Evolutionary conservation across 768 basidiomycete species (phyloP).

Genomic region (Podaxis carcinomalis): DNA sequence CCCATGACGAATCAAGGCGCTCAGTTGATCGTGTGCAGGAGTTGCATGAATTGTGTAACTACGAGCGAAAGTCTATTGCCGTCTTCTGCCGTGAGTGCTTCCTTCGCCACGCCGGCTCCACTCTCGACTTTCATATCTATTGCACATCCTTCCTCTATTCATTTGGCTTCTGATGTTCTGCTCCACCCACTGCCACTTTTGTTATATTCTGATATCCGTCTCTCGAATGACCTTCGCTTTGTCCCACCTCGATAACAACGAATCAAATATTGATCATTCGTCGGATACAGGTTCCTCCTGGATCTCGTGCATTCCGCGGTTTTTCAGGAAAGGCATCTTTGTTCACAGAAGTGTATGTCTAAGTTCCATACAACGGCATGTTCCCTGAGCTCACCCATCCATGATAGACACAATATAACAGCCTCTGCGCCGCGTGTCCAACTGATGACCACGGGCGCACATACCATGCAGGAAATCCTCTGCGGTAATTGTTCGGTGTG

Average conservation of each 20-base stretch:
- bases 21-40: slow-evolving; percentile 5
- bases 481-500: slow-evolving; percentile 47
- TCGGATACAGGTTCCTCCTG: slow-evolving; percentile 33
- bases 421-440: slow-evolving; percentile 43
- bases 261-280: slow-evolving; percentile 1
- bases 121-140: slow-evolving; percentile 31
- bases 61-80: slow-evolving; percentile 5
- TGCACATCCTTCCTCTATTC: slow-evolving; percentile 29
- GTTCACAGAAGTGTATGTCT: slow-evolving; percentile 49
- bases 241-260: not conserved
- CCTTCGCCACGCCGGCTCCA: not conserved
- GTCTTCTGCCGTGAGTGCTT: slow-evolving; percentile 7
- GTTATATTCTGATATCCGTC: not conserved
- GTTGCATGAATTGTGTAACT: slow-evolving; percentile 8
- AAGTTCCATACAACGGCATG: not conserved
- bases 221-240: not conserved
- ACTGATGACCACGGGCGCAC: slow-evolving; percentile 61
- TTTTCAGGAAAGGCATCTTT: slow-evolving; percentile 57
- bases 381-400: not conserved
- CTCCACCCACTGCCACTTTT: slow-evolving; percentile 24
- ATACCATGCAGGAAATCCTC: slow-evolving; percentile 54
- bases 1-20: not conserved
- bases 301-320: slow-evolving; percentile 47
- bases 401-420: slow-evolving; percentile 42
- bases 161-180: slow-evolving; percentile 14